A percentile compares a stretch with the other conserved stretches of the same genome.
phyloP scores from a whole-genome alignment of 2,329 filamentous ascomycete species.

The Arthrobotrys musiformis region DNA sequence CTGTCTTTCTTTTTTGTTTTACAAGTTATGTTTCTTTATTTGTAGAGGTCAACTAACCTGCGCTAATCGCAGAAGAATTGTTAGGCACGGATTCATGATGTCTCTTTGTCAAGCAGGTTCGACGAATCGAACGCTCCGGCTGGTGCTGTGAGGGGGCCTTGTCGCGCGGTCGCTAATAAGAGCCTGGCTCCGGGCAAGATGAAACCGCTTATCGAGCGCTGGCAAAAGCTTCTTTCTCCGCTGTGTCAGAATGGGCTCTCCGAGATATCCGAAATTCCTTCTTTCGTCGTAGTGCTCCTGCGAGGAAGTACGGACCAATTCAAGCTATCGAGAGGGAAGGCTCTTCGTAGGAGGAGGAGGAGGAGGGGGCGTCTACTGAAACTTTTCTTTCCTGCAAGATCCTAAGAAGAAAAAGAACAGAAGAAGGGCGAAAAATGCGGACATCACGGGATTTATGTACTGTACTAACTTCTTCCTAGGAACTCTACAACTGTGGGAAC shows the following conservation, averaged over 20 bases:
- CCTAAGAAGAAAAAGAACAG: background rate
- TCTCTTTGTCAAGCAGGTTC: background rate
- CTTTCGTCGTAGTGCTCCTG: too few relatives aligned
- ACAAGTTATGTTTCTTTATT: too few relatives aligned
- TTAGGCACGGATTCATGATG: constrained; percentile 47
- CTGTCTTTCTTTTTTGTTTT: too few relatives aligned
- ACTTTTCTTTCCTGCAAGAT: constrained; percentile 26
- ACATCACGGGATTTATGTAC: constrained; percentile 49
- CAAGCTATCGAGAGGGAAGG: background rate
- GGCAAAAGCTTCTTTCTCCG: background rate
- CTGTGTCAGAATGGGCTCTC: background rate
- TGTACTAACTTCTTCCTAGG: too few relatives aligned
- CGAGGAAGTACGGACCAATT: background rate
- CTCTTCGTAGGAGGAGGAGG: background rate
- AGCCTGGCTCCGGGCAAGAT: background rate
- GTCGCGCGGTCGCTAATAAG: background rate
- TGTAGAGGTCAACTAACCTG: constrained; percentile 26
- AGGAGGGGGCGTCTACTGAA: constrained; percentile 49
- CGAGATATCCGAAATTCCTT: constrained; percentile 1
- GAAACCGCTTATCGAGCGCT: constrained; percentile 33
- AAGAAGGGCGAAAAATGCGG: background rate
- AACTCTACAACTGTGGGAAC: background rate
- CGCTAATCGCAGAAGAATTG: constrained; percentile 37
- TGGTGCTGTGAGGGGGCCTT: background rate
- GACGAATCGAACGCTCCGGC: background rate